Base-by-base conservation (phyloP, 768 basidiomycete species). In the Trichaptum fuscoviolaceum region DNA sequence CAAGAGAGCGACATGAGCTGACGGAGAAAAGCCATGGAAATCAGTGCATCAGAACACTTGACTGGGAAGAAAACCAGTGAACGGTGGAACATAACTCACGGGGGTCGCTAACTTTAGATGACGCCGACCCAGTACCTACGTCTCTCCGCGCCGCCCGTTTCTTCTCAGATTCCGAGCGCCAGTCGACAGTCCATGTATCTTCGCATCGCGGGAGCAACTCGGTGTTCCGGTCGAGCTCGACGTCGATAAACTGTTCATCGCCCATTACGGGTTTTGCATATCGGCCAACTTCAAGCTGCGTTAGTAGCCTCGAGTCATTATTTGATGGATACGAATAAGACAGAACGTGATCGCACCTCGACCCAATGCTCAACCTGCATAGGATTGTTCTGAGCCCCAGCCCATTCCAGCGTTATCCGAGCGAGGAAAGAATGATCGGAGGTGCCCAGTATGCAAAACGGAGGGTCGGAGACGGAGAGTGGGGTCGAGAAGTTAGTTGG, bases 311-410 rank as follows among this genome's bases (percentile, higher is more conserved):
- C 8, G 30, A 8, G 30, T 30, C 30, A 30, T 30, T 30, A 30
- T 8, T 30, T 30, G 30, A 30, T 26, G 9, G 20, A 42, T n/a
- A 25, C 20, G 20, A 63, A 20, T 17, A 57, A 15, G 27, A 23
- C 24, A 10, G n/a, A 10, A 67, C 23, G 17, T 36, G 62, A 25
- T 74, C 77, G 66, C 69, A 83, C 84, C 70, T 85, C 82, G 7
- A 85, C 77, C 83, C 83, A 85, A 63, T 85, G 83, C 9, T 84
- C 83, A 20, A 85, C 73, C 60, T 79, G 79, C 67, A 78, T 77
- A 0, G 75, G 70, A 12, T 78, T 72, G 68, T 81, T 85, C 63
- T 77, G 77, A 24, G 73, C 71, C 17, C 80, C 81, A 26, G 71
- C 76, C 81, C 81, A 84, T 42, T 73, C 70, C 35, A 84, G 73